Evolutionary conservation across 75 land plant genomes (phyloP).

Genomic region (Selaginella moellendorffii): DNA sequence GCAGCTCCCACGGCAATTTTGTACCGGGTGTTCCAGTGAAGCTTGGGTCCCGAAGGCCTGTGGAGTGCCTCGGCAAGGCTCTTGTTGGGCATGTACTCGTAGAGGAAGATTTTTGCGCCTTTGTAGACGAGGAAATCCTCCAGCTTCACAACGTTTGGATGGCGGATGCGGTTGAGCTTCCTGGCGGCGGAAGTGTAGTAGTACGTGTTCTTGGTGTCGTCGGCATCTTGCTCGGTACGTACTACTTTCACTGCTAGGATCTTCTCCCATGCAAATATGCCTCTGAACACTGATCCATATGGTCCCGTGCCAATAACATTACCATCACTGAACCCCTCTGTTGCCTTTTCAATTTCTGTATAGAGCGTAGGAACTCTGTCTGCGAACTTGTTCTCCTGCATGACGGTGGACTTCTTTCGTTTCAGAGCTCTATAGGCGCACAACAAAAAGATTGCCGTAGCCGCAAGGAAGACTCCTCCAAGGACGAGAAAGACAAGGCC

Average conservation of each 20-base stretch:
- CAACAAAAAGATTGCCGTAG: background rate
- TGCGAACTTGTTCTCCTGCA: background rate
- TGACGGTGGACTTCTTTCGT: background rate
- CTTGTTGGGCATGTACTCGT: background rate
- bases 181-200: background rate
- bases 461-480: background rate
- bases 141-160: background rate
- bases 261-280: background rate
- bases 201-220: background rate
- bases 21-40: background rate
- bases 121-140: background rate
- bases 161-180: background rate
- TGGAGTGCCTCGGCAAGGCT: background rate
- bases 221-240: background rate
- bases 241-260: background rate
- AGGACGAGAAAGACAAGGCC: background rate
- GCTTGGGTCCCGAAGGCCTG: background rate
- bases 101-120: background rate
- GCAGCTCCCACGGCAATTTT: background rate
- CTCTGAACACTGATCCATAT: background rate
- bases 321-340: conserved; percentile 1
- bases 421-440: background rate
- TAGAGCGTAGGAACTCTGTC: background rate
- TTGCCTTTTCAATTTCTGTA: conserved; percentile 3
- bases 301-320: background rate